Evolutionary conservation across 495 filamentous ascomycete genomes (phyloP).

Genomic region (Hamigera avellanea): DNA sequence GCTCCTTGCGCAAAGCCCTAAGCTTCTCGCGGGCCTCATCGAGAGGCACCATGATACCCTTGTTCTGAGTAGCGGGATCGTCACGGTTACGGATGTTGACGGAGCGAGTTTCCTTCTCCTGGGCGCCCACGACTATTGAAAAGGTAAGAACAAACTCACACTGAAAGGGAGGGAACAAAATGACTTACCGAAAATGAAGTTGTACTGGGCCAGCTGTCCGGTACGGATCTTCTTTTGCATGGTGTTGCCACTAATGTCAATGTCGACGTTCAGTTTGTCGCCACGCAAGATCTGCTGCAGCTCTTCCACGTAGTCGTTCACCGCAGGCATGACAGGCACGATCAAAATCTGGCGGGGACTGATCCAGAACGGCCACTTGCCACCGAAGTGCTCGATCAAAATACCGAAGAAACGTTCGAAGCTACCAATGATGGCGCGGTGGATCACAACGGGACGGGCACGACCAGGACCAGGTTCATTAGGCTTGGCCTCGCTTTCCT

Average conservation of each 20-base stretch:
- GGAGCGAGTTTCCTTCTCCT: conserved; percentile 61
- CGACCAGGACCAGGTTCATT: conserved; percentile 47
- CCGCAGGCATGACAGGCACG: conserved; percentile 77
- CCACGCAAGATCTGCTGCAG: conserved; percentile 45
- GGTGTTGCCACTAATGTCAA: conserved; percentile 84
- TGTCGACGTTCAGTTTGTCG: conserved; percentile 64
- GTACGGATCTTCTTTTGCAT: conserved; percentile 92
- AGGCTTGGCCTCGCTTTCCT: conserved; percentile 21
- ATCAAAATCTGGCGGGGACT: conserved; percentile 86
- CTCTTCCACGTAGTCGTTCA: conserved; percentile 79
- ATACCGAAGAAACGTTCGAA: conserved; percentile 95
- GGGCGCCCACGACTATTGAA: conserved; percentile 62
- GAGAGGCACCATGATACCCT: conserved; percentile 58
- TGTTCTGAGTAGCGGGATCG: conserved; percentile 68
- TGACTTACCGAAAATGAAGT: conserved; percentile 70
- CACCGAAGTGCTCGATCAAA: conserved; percentile 86
- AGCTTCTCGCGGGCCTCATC: conserved; percentile 72
- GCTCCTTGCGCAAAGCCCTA: conserved; percentile 52
- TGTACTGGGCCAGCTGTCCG: conserved; percentile 80
- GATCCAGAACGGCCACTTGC: conserved; percentile 98
- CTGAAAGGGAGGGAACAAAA: background rate
- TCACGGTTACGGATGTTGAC: conserved; percentile 91
- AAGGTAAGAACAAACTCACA: conserved; percentile 5
- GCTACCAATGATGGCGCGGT: conserved; percentile 86
- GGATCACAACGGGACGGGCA: conserved; percentile 92